A percentile compares a stretch with the other conserved stretches of the same genome.
These are phyloP conservation scores for Croton setiger DNA, from an alignment of 441 rosid genomes.

Conservation along the genomic window DNA sequence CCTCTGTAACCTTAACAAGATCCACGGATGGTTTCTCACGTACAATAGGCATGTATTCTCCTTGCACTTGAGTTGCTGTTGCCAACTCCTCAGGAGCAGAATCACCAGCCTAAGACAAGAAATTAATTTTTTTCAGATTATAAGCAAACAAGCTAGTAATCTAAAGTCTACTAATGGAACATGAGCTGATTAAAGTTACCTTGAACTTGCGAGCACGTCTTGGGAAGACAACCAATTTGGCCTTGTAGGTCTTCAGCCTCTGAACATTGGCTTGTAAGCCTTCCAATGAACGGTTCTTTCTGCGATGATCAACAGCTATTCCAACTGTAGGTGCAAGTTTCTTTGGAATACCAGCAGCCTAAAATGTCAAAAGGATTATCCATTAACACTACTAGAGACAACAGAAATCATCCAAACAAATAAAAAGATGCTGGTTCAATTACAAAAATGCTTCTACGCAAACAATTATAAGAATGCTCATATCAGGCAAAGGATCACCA, in stretches of 20 bases:
- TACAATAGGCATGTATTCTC: conserved; percentile 55
- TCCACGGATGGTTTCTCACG: conserved; percentile 57
- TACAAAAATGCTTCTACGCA: no score
- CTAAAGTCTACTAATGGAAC: not conserved
- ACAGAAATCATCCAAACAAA: no score
- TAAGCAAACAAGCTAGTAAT: no score
- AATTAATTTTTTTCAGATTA: no score
- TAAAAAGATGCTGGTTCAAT: no score
- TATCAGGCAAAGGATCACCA: no score
- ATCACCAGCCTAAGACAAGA: conserved; percentile 62
- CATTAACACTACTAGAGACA: no score
- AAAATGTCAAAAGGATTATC: no score
- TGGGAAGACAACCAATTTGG: conserved; percentile 85
- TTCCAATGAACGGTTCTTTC: conserved; percentile 66
- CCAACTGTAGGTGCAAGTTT: conserved; percentile 76
- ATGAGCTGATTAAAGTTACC: conserved; percentile 28
- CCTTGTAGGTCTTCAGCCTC: conserved; percentile 88
- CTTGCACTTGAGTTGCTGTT: conserved; percentile 72
- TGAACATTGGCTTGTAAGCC: conserved; percentile 71
- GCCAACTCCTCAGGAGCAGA: conserved; percentile 76
- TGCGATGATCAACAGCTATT: conserved; percentile 73
- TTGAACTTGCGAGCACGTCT: conserved; percentile 65
- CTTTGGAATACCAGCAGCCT: conserved; percentile 85
- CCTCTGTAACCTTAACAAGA: conserved; percentile 62
- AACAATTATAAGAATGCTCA: no score